Evolutionary conservation across 306 rosid genomes (phyloP), one percentile per base, ranked within the genome.

Genomic region (Clitoria ternatea): DNA sequence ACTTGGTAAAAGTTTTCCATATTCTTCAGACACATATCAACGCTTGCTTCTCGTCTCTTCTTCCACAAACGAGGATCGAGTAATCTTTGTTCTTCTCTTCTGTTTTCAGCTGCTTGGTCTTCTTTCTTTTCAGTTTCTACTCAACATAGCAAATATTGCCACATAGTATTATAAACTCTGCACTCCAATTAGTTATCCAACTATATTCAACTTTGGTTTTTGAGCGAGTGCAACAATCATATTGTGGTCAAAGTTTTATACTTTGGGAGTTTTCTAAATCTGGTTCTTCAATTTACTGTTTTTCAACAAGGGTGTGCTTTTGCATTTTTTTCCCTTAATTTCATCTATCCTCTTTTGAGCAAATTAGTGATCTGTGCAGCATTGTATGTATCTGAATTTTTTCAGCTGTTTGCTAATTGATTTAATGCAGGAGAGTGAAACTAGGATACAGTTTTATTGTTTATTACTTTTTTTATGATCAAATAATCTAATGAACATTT

Each of bases 231-330:
- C 61, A 61, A 17, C 36, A 23, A 70, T 53, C 52, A 53, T 15
- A 35, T 13, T 57, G 52, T 22, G 65, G 7, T 36, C 2, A 11
- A 59, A 49, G 67, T 63, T n/a, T 15, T 5, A 54, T 57, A 14
- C 42, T 80, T 53, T 35, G 36, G 35, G 37, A 74, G 37, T 53
- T 74, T 57, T 59, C 59, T 69, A 10, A 69, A 74, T 74, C 73
- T 61, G 60, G 61, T 68, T 52, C 36, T 40, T 19, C 40, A 52
- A 18, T 48, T 36, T 42, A 39, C 36, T 33, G 44, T 40, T 49
- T 49, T 13, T 40, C 56, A 27, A 29, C 32, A 22, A 56, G 64
- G 13, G 59, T 61, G 24, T 63, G 45, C n/a, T n/a, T n/a, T n/a
- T 23, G 0, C 18, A 4, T 15, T 55, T 12, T n/a, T 4, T 27